Conservation (phyloP, 129 eudicot genomes). For the Erigeron canadensis region DNA sequence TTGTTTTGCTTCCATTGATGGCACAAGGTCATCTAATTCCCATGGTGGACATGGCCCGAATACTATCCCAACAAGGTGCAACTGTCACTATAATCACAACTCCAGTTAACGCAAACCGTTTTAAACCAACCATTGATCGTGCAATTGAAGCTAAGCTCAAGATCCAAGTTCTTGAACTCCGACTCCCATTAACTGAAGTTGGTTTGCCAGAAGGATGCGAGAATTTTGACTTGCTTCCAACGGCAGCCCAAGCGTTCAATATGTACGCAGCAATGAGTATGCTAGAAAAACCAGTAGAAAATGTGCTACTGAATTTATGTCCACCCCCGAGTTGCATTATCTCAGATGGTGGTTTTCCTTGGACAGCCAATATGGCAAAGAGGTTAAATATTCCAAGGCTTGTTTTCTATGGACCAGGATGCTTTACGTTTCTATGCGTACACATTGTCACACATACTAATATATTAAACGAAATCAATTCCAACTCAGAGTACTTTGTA, state of each 20-base stretch:
- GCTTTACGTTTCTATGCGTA: conserved; percentile 43
- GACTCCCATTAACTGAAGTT: conserved; percentile 36
- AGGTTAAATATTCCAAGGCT: conserved; percentile 47
- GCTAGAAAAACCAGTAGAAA: conserved; percentile 31
- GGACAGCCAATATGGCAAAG: conserved; percentile 36
- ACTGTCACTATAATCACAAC: conserved; percentile 42
- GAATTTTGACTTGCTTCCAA: conserved; percentile 31
- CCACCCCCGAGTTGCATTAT: conserved; percentile 38
- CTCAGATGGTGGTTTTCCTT: conserved; percentile 32
- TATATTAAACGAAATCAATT: conserved; percentile 3
- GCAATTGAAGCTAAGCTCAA: conserved; percentile 24
- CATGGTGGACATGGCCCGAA: conserved; percentile 43
- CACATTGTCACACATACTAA: conserved; percentile 14
- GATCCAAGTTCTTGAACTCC: conserved; percentile 26
- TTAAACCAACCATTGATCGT: conserved; percentile 25
- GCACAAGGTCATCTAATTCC: conserved; percentile 42
- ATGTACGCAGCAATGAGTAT: conserved; percentile 28
- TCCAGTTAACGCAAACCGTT: conserved; percentile 37
- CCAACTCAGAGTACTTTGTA: conserved; percentile 29
- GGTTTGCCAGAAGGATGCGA: conserved; percentile 41
- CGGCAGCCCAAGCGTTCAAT: background rate
- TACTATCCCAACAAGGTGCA: conserved; percentile 35
- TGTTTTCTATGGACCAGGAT: conserved; percentile 49
- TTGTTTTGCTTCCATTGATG: conserved; percentile 37
- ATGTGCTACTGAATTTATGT: background rate